Evolutionary conservation across 1,139 yeast genomes (phyloP), one percentile per base, ranked within the genome.

Genomic region (Geotrichum restrictum): DNA sequence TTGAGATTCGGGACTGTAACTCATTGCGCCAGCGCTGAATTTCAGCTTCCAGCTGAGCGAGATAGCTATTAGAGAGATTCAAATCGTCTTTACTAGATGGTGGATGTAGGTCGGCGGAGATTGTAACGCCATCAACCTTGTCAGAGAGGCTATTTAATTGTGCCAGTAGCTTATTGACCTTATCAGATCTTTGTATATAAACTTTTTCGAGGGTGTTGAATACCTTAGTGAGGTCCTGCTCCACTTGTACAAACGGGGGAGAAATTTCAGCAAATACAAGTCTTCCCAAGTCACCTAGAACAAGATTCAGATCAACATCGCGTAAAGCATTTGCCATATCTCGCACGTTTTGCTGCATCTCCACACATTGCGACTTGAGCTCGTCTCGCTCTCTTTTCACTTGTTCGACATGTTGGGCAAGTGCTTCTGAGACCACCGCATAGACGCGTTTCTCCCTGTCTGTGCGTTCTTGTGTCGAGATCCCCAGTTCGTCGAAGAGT

Each of bases 401-500:
- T 11, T 58, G 58, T 3, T 53, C 51, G 13, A 70, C 65, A 49
- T 67, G 67, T 18, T 55, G 52, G 31, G 65, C 67, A 22, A 69
- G 56, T 3, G 73, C 70, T 18, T 59, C 60, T 2, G 65, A 56
- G 10, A 69, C 60, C n/a, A 62, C 67, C 13, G 63, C 56, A 47
- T 65, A 64, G 10, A 69, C 59, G 36, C 60, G 57, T 33, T 62
- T 60, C 52, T 67, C 70, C n/a, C 72, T 56, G 2, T 54, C 49
- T 21, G 60, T 60, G n/a, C 68, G 59, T 33, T 67, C 68, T 4
- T 57, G 53, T 3, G 59, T 53, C 3, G 60, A 43, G 6, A 69
- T 56, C 4, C 73, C 73, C 19, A 69, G 56, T 34, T 69, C 73
- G 54, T 68, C 72, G 49, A 65, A 68, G 21, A 69, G 59, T 16